Base-by-base conservation (phyloP, 495 filamentous ascomycete species). In the Mytilinidion resinicola region DNA sequence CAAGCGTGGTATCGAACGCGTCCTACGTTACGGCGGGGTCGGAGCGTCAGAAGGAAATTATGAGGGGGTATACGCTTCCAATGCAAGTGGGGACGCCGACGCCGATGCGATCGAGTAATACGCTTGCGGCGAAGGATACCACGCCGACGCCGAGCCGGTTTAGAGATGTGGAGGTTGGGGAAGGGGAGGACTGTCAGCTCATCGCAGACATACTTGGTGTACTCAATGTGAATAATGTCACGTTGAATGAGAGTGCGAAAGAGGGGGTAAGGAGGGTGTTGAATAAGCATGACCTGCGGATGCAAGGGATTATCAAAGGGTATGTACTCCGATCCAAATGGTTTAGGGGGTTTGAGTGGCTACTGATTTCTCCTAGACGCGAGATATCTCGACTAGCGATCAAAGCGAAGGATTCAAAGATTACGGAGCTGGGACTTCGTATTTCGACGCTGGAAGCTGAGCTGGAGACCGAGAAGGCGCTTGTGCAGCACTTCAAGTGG, bases 361-460 rank as follows among this genome's bases (percentile, higher is more conserved):
- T n/a, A n/a, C n/a, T n/a, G n/a, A 11, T 19, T 30, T 14, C 36
- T 4, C 4, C 19, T n/a, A 53, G 36, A 0, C 69, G 87, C 5
- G 87, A 91, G 55, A 78, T 85, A 19, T 73, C 80, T 1, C 69
- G 89, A 25, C 70, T 76, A 1, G 78, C 79, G 6, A 59, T 87
- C n/a, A 83, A 81, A 66, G 76, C 75, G 21, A 84, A 85, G 44
- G 83, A 90, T 44, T 73, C 73, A 1, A 77, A 80, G 56, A 82
- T 85, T 33, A 71, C 72, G 10, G 78, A 77, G 59, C 61, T 87
- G 48, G 65, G 74, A 68, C 64, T 65, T 25, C 72, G 72, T n/a
- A 70, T 84, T 25, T 70, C 67, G 0, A 71, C 68, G 9, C 65
- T 83, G 42, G 78, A 84, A 68, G 73, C 67, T 52, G 74, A 84